Percentiles rank a stretch among this genome's conserved stretches.
Conservation (phyloP, 768 basidiomycete genomes). For the Hysterangium stoloniferum region DNA sequence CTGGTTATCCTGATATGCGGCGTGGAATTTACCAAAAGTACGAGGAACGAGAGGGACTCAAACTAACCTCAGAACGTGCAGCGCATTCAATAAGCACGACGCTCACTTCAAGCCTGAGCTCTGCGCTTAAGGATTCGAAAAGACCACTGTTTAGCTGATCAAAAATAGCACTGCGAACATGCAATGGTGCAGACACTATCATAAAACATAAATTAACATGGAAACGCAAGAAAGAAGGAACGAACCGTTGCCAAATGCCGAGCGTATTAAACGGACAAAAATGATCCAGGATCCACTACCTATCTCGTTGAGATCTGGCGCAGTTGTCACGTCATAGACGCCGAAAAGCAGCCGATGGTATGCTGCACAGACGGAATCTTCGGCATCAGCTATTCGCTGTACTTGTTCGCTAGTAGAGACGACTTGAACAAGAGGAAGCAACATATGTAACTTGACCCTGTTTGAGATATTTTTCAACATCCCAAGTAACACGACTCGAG, state of each 20-base stretch:
- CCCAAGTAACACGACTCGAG: constrained; percentile 48
- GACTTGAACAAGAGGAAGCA: constrained; percentile 49
- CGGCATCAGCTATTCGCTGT: background rate
- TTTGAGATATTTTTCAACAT: constrained; percentile 41
- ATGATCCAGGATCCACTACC: constrained; percentile 41
- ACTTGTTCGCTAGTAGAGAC: background rate
- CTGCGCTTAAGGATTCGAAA: constrained; percentile 43
- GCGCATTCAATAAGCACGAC: constrained; percentile 47
- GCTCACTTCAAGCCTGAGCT: constrained; percentile 50
- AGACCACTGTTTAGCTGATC: constrained; percentile 46
- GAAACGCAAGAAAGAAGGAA: background rate
- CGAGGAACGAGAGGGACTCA: background rate
- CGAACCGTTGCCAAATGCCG: constrained; percentile 41
- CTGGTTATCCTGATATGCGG: constrained; percentile 35
- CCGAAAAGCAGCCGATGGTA: constrained; percentile 16
- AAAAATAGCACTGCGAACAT: background rate
- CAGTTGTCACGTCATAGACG: constrained; percentile 42
- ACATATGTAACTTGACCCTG: constrained; percentile 39
- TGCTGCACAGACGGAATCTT: background rate
- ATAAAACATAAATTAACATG: constrained; percentile 7
- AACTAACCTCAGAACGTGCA: constrained; percentile 42
- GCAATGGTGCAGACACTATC: constrained; percentile 32
- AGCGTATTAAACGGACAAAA: constrained; percentile 37
- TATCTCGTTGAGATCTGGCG: constrained; percentile 37
- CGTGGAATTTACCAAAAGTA: constrained; percentile 4